phyloP scores from a whole-genome alignment of 78 protist species.

The Polysphondylium violaceum region DNA sequence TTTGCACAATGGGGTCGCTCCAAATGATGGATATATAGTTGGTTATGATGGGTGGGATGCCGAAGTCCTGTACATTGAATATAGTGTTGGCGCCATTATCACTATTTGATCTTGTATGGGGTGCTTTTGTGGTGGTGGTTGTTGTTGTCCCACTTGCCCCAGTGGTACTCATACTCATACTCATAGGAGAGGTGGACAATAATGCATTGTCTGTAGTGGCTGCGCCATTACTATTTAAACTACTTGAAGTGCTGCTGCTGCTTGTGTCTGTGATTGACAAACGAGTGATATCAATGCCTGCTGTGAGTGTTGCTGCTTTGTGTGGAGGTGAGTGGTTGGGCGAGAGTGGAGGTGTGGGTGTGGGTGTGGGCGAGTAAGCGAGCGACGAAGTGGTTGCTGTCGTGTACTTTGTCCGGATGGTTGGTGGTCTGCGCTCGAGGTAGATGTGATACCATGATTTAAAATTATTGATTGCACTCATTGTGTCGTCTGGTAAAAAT shows the following conservation, averaged over 20 bases:
- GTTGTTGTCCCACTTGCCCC: background rate
- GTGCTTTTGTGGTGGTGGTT: background rate
- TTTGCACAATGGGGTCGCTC: conserved; percentile 56
- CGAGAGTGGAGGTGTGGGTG: too few species aligned
- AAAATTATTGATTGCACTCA: conserved; percentile 21
- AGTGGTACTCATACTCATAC: background rate
- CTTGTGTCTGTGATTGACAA: too few species aligned
- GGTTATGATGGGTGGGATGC: conserved; percentile 35
- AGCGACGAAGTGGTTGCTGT: too few species aligned
- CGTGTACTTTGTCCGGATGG: conserved; percentile 3
- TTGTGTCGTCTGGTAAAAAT: conserved; percentile 25
- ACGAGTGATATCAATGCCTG: too few species aligned
- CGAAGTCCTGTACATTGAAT: conserved; percentile 35
- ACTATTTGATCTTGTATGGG: conserved; percentile 25
- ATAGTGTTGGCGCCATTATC: conserved; percentile 14
- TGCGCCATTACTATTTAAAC: too few species aligned
- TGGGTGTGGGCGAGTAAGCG: too few species aligned
- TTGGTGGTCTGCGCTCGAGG: background rate
- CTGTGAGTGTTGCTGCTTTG: too few species aligned
- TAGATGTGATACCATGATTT: conserved; percentile 33
- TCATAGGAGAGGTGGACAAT: too few species aligned
- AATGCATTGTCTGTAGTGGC: too few species aligned
- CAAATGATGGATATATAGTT: conserved; percentile 54
- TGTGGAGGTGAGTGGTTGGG: too few species aligned
- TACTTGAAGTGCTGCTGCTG: too few species aligned